Evolutionary conservation across 1,284 basidiomycete genomes (phyloP), one percentile per base, ranked within the genome.

Genomic region (Cystobasidium pallidum): DNA sequence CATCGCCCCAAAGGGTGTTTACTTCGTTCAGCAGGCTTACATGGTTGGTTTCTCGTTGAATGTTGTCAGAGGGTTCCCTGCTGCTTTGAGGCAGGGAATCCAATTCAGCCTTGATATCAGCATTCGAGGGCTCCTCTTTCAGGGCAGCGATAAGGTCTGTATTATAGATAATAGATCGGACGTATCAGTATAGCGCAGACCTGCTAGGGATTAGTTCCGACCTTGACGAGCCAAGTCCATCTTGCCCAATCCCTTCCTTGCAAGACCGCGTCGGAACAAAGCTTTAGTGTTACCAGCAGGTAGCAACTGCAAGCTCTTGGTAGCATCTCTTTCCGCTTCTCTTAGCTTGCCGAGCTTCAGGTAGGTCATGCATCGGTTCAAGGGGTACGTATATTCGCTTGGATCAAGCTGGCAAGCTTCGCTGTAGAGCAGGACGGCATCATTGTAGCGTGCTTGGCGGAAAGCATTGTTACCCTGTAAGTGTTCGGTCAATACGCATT

Each of bases 311-410:
- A 77, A 34, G 3, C 75, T 75, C 24, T 52, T 75, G 0, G 74
- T 47, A 1, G 77, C 75, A 55, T 77, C 75, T 17, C 54, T 65
- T 81, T 82, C n/a, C 81, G 74, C 74, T 82, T 86, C 32, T 89
- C 78, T 2, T 74, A 76, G 61, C 90, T 80, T 7, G 86, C 87
- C 2, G 82, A 92, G 85, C 84, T 89, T 91, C 74, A 92, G 84
- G 82, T 91, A 91, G 28, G 90, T 89, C 34, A 89, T 89, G 11
- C 89, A 89, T 49, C 91, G 86, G 79, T 92, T 92, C 62, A 92
- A 83, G 41, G 87, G 86, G 76, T 87, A 88, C 0, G 89, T 90
- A 30, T 84, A 81, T 75, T 91, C 88, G 0, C 80, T 82, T 10
- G 83, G 79, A 79, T 92, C 87, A 1, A 86, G 85, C 32, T 89